Evolutionary conservation across 345 rosid genomes (phyloP), one percentile per base, ranked within the genome.

Genomic region (Eucalyptus coolabah): DNA sequence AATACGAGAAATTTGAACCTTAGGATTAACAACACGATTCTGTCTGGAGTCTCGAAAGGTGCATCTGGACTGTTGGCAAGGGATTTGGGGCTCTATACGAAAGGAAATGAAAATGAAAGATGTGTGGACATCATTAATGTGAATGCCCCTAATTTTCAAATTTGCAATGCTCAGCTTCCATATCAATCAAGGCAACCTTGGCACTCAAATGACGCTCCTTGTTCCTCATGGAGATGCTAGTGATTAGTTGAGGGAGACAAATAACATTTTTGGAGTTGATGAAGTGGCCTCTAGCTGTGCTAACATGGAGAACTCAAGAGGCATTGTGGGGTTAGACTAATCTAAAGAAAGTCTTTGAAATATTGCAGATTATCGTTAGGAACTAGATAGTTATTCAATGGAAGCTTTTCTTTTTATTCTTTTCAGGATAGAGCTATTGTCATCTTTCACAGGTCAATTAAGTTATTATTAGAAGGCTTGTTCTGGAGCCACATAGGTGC

Each of bases 301-400:
- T 63, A 63, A 63, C 18, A 30, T 90, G n/a, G 92, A 91, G 85
- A 67, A 90, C 32, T 89, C 92, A 37, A 37, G 86, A 63, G 87
- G 89, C 87, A 80, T 89, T 87, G 83, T 92, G 19, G 94, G 91
- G 82, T 49, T 91, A 50, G 91, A 91, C 89, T 88, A 94, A 69
- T 63, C 90, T 37, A 90, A 89, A 86, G 93, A 91, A 90, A 90
- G 88, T 83, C 91, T 93, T 69, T 93, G 89, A 89, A 90, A 94
- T 28, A 91, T 92, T 89, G 90, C 93, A 12, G 86, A 82, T 63
- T 82, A 82, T 60, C 18, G 12, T 81, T 50, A 54, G 54, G n/a
- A 26, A 49, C 37, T 63, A n/a, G 72, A 14, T 63, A 30, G 44
- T 42, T 42, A 42, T 63, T 30, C 32, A 13, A 63, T 30, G 72